These are phyloP conservation scores for Tylopilus felleus DNA, from an alignment of 768 basidiomycete species.

Conservation along the genomic window DNA sequence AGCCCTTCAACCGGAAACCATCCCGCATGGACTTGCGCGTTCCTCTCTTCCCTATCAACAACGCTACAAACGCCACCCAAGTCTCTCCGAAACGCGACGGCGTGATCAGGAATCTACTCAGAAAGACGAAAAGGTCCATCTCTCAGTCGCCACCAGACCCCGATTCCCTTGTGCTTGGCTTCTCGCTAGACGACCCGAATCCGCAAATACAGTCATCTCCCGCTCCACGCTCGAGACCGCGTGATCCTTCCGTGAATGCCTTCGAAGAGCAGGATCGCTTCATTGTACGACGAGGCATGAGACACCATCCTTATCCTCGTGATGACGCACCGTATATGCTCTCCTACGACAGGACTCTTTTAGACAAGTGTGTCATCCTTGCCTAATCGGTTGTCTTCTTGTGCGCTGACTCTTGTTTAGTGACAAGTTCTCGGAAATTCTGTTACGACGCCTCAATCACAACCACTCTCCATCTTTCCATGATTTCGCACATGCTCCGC, in stretches of 20 bases:
- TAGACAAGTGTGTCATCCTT: conserved; percentile 52
- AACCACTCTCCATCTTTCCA: conserved; percentile 60
- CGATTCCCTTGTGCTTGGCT: conserved; percentile 6
- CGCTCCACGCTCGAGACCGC: neutral
- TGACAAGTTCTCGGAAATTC: conserved; percentile 52
- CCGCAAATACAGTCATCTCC: neutral
- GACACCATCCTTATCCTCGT: conserved; percentile 50
- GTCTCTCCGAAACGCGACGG: conserved; percentile 24
- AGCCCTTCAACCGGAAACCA: conserved; percentile 7
- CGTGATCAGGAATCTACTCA: conserved; percentile 12
- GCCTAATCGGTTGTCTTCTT: conserved; percentile 1
- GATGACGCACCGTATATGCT: conserved; percentile 62
- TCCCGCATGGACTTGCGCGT: conserved; percentile 12
- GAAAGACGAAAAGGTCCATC: conserved; percentile 25
- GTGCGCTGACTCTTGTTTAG: conserved; percentile 35
- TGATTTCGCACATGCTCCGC: conserved; percentile 45
- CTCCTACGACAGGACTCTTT: conserved; percentile 51
- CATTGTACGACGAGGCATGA: conserved; percentile 36
- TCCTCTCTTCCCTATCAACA: conserved; percentile 10
- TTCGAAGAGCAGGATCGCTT: conserved; percentile 28
- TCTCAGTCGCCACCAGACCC: neutral
- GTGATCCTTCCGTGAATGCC: conserved; percentile 13
- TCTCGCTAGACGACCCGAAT: conserved; percentile 2
- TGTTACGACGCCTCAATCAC: conserved; percentile 55
- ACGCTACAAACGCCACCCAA: neutral